Conservation (phyloP, 1,284 basidiomycete species). For the Heterobasidion irregulare region DNA sequence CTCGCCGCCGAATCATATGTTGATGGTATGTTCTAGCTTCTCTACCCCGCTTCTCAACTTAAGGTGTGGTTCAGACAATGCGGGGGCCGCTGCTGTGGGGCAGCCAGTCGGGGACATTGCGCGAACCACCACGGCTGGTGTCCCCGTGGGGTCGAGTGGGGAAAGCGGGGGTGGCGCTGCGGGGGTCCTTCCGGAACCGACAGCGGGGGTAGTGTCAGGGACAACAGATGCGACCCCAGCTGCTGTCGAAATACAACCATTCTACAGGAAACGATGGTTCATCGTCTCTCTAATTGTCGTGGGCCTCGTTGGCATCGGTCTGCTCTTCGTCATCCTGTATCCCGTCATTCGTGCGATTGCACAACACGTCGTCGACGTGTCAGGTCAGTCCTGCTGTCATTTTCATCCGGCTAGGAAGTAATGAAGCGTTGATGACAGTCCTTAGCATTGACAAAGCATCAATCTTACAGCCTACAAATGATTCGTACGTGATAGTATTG, state of each 20-base stretch:
- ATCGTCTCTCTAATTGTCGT: constrained; percentile 31
- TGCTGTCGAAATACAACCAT: constrained; percentile 2
- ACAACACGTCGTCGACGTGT: constrained; percentile 50
- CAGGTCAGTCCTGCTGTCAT: constrained; percentile 18
- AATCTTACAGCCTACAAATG: constrained; percentile 43
- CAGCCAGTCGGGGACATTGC: not conserved
- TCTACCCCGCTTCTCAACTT: not conserved
- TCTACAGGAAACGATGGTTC: constrained; percentile 35
- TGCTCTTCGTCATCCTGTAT: constrained; percentile 57
- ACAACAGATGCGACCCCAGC: constrained; percentile 3
- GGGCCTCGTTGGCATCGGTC: constrained; percentile 42
- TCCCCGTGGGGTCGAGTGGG: not conserved
- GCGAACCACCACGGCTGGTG: not conserved
- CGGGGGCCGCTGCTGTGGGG: not conserved
- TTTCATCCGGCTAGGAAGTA: not conserved
- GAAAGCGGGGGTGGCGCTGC: not conserved
- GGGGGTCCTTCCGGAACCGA: not conserved
- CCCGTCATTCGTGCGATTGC: constrained; percentile 58
- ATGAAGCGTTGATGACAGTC: not conserved
- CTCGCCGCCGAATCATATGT: not conserved
- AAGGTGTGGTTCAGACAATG: not conserved
- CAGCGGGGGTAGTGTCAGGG: not conserved
- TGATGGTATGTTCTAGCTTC: not conserved
- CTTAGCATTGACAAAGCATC: constrained; percentile 41
- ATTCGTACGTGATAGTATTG: constrained; percentile 31